A percentile compares a stretch with the other conserved stretches of the same genome.
Evolutionary conservation across 371 early-diverging fungal species (phyloP).

Genomic region (Syncephalastrum sp.): DNA sequence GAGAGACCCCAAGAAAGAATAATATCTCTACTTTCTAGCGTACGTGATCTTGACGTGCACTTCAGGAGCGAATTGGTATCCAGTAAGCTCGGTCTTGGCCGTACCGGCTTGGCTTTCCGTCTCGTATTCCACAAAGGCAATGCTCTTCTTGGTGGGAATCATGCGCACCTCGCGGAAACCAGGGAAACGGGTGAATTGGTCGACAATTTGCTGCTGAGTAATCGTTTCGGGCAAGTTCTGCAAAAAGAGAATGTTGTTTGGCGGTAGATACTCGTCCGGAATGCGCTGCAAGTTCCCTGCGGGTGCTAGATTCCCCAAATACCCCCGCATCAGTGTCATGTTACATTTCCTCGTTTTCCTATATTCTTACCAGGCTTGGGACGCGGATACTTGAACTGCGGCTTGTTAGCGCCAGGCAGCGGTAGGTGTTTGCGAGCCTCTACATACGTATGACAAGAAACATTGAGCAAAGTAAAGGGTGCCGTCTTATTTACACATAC

Average conservation of each 20-base stretch:
- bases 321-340: not conserved
- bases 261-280: constrained; percentile 74
- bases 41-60: constrained; percentile 82
- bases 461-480: not conserved
- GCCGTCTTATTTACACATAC: constrained; percentile 25
- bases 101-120: constrained; percentile 74
- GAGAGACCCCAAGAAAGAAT: constrained; percentile 7
- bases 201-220: constrained; percentile 59
- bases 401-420: constrained; percentile 46
- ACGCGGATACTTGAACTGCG: constrained; percentile 31
- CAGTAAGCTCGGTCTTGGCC: constrained; percentile 78
- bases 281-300: constrained; percentile 30
- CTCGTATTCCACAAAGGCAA: constrained; percentile 96
- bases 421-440: constrained; percentile 33
- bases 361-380: not conserved
- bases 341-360: not conserved
- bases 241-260: constrained; percentile 89
- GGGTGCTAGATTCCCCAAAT: constrained; percentile 4
- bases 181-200: constrained; percentile 70
- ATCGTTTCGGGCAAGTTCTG: constrained; percentile 82
- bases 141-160: constrained; percentile 80
- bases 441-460: constrained; percentile 1
- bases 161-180: constrained; percentile 93
- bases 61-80: constrained; percentile 71
- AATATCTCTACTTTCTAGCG: constrained; percentile 57